Conservation (phyloP, 179 eudicot species). For the Patellifolia procumbens region DNA sequence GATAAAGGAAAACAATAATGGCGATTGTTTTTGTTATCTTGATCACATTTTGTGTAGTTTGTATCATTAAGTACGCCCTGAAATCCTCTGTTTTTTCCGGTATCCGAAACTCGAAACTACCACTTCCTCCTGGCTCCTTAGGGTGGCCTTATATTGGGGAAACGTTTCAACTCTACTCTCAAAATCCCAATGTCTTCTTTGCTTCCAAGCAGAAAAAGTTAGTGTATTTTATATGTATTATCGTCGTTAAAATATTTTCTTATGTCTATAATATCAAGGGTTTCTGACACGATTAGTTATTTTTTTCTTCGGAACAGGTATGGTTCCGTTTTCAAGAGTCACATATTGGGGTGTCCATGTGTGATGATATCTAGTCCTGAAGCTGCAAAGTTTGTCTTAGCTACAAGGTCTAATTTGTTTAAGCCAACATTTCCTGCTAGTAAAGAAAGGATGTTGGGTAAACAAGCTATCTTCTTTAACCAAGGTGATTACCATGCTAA, state of each 20-base stretch:
- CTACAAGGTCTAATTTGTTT: slow-evolving; percentile 58
- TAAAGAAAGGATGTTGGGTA: slow-evolving; percentile 84
- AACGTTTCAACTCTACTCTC: slow-evolving; percentile 69
- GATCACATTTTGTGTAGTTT: slow-evolving; percentile 22
- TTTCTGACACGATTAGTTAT: neutral
- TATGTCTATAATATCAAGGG: neutral
- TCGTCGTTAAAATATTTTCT: neutral
- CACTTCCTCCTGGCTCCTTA: slow-evolving; percentile 71
- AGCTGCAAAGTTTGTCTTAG: slow-evolving; percentile 63
- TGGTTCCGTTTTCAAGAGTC: slow-evolving; percentile 74
- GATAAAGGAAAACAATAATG: slow-evolving; percentile 21
- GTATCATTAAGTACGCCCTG: slow-evolving; percentile 29
- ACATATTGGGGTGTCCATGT: slow-evolving; percentile 89
- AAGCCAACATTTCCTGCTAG: slow-evolving; percentile 87
- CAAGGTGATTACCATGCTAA: slow-evolving; percentile 77
- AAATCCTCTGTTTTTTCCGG: slow-evolving; percentile 29
- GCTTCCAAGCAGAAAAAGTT: slow-evolving; percentile 68
- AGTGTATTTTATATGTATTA: slow-evolving; percentile 20
- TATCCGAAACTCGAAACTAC: slow-evolving; percentile 35
- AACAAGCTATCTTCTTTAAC: slow-evolving; percentile 81
- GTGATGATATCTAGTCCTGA: slow-evolving; percentile 92
- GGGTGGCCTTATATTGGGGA: slow-evolving; percentile 80
- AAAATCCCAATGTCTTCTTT: slow-evolving; percentile 68
- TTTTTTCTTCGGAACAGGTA: slow-evolving; percentile 44
- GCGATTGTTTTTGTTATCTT: slow-evolving; percentile 31